A percentile compares a stretch with the other conserved stretches of the same genome.
Evolutionary conservation across 2,329 filamentous ascomycete species (phyloP).

Genomic region (Gremmenia infestans): DNA sequence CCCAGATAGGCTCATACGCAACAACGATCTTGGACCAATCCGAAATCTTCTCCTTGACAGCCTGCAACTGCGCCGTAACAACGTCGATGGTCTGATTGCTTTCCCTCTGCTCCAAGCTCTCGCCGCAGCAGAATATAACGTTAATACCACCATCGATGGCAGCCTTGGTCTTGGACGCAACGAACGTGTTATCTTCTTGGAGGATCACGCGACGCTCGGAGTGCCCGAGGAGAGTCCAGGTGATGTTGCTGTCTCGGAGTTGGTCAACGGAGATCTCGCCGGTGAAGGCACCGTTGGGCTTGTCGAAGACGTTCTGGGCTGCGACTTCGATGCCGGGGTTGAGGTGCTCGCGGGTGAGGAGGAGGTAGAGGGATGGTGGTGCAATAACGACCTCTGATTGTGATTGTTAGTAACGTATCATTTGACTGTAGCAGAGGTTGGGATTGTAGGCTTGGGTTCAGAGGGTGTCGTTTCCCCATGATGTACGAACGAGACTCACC

Average conservation of each 20-base stretch:
- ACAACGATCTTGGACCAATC: constrained; percentile 95
- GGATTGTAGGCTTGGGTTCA: background rate
- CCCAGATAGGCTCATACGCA: constrained; percentile 99
- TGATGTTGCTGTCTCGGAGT: constrained; percentile 81
- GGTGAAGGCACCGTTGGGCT: constrained; percentile 94
- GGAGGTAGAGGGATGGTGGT: constrained; percentile 85
- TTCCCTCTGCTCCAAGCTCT: constrained; percentile 91
- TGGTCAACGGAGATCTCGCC: constrained; percentile 93
- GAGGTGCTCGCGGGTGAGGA: constrained; percentile 75
- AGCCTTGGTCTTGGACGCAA: constrained; percentile 91
- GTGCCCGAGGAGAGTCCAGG: constrained; percentile 91
- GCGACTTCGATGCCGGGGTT: constrained; percentile 76
- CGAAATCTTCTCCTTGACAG: constrained; percentile 70
- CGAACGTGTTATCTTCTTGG: constrained; percentile 76
- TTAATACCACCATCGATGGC: constrained; percentile 80
- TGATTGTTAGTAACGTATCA: background rate
- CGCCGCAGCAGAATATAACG: constrained; percentile 96
- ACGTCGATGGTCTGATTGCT: constrained; percentile 78
- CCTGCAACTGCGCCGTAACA: constrained; percentile 78
- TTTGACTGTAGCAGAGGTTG: background rate
- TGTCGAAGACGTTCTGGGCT: constrained; percentile 96
- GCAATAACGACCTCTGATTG: constrained; percentile 86
- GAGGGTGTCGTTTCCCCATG: background rate
- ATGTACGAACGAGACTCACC: constrained; percentile 46
- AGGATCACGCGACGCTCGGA: constrained; percentile 90